phyloP scores from a whole-genome alignment of 2,329 filamentous ascomycete species.

The Lachnellula occidentalis region DNA sequence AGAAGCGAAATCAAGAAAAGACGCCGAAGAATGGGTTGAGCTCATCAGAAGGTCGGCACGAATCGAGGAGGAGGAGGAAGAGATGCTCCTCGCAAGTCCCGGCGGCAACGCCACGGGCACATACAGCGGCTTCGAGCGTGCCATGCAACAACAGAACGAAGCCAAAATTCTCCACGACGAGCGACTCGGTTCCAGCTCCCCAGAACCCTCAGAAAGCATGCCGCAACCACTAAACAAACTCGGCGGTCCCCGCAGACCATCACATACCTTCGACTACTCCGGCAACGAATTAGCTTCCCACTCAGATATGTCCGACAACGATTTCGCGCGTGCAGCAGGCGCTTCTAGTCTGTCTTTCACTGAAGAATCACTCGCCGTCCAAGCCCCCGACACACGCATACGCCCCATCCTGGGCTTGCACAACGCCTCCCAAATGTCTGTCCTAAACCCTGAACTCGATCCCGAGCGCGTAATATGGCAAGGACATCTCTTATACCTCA shows the following conservation, averaged over 20 bases:
- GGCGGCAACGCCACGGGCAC: constrained; percentile 33
- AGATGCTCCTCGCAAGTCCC: constrained; percentile 69
- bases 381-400: constrained; percentile 23
- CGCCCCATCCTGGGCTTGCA: constrained; percentile 38
- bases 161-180: constrained; percentile 27
- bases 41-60: constrained; percentile 73
- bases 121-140: constrained; percentile 25
- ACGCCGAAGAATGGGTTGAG: constrained; percentile 82
- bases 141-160: constrained; percentile 23
- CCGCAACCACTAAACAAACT: constrained; percentile 19
- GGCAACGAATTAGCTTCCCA: constrained; percentile 69
- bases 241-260: constrained; percentile 42
- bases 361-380: constrained; percentile 29
- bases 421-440: constrained; percentile 60
- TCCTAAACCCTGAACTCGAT: constrained; percentile 51
- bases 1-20: constrained; percentile 65
- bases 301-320: constrained; percentile 79
- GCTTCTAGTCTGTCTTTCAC: constrained; percentile 24
- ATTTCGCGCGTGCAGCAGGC: constrained; percentile 37
- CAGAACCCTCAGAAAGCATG: constrained; percentile 46
- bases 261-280: constrained; percentile 60
- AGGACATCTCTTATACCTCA: constrained; percentile 80
- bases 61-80: constrained; percentile 83
- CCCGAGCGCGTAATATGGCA: constrained; percentile 91
- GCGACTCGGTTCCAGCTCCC: constrained; percentile 46